Base-by-base conservation (phyloP, 345 rosid genomes). In the Excoecaria cochinchinensis region DNA sequence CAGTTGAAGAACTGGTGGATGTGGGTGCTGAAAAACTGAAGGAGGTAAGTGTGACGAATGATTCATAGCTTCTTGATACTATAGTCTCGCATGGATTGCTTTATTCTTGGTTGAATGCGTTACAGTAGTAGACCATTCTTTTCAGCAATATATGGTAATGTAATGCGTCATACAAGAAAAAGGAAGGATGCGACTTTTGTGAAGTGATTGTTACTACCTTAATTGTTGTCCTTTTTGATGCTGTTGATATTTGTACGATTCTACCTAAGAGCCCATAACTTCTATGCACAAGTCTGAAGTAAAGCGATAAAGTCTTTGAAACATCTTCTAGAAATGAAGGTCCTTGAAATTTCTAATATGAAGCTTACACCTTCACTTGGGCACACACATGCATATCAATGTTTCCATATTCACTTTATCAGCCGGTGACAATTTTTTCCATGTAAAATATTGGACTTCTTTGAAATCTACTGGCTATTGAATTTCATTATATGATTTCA, bases 21-120 rank as follows among this genome's bases (percentile, higher is more conserved):
- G 90, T 96, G 48, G 99, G 98, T 77, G 89, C 98, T 76, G 97
- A 90, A 84, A 91, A 87, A 89, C 81, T 93, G 38, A 95, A 93
- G 81, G 95, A 90, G 90, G 97, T 90, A 79, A 76, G 82, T 69
- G 15, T 75, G 40, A 73, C 70, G 31, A 61, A 44, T 16, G 56
- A 69, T 39, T 56, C 12, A 15, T 70, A 64, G n/a, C 11, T 67
- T 62, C 47, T n/a, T 22, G 72, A n/a, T 62, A 6, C 10, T 17
- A 12, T 22, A 42, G 55, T 66, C 12, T 76, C 38, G 25, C 70
- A 36, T 22, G 7, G 68, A 51, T 5, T 48, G 4, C 15, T 50
- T 50, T 67, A 21, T 72, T 48, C 44, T 8, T 50, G 21, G 57
- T 38, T 60, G 69, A 38, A 48, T 15, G 39, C n/a, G 48, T 17